phyloP scores from a whole-genome alignment of 2,329 filamentous ascomycete genomes.

The Davidsoniella eucalypti region DNA sequence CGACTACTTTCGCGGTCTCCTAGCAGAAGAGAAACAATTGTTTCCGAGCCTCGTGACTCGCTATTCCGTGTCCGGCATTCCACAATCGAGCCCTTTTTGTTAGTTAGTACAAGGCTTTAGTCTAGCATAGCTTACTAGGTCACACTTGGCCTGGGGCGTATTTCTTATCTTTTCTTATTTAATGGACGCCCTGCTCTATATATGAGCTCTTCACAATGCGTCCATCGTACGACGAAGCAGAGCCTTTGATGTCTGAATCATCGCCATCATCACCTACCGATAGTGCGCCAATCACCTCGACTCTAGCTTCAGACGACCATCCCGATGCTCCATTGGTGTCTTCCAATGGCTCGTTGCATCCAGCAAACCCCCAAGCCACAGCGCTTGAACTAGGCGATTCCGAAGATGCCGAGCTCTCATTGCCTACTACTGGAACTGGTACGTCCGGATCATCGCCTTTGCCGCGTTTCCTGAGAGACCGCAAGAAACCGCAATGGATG shows the following conservation, averaged over 20 bases:
- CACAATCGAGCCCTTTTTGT: too few relatives aligned
- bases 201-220: not conserved
- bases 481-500: constrained; percentile 41
- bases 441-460: constrained; percentile 24
- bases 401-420: constrained; percentile 19
- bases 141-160: not conserved
- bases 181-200: too few relatives aligned
- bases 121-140: not conserved
- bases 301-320: constrained; percentile 16
- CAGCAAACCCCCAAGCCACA: constrained; percentile 14
- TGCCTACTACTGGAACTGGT: constrained; percentile 3
- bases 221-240: constrained; percentile 18
- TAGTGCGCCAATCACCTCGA: not conserved
- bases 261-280: too few relatives aligned
- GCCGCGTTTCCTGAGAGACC: constrained; percentile 45
- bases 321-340: constrained; percentile 27
- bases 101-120: too few relatives aligned
- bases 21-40: too few relatives aligned
- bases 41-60: too few relatives aligned
- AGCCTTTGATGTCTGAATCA: constrained; percentile 23
- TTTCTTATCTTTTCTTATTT: too few relatives aligned
- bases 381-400: constrained; percentile 31
- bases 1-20: too few relatives aligned
- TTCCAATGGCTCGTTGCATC: constrained; percentile 8
- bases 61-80: too few relatives aligned